Percentiles rank a stretch among this genome's conserved stretches.
These are phyloP conservation scores for Lentinula sp. DNA, from an alignment of 768 basidiomycete species.

Conservation along the genomic window DNA sequence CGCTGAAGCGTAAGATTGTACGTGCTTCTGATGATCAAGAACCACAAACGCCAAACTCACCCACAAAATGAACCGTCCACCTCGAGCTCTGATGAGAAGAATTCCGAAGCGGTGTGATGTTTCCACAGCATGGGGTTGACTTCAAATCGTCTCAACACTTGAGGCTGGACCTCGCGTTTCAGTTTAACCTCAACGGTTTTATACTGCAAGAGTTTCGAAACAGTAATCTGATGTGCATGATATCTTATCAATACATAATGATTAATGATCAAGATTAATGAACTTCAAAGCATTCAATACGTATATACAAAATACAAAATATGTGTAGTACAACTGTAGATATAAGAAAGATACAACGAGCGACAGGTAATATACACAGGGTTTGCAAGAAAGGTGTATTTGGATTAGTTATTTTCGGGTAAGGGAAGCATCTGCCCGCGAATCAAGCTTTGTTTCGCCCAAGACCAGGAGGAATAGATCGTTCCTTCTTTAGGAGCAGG, in stretches of 20 bases:
- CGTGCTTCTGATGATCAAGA: too few species aligned
- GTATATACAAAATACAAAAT: neutral
- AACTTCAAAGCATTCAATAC: neutral
- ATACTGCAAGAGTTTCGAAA: too few species aligned
- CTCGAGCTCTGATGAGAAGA: too few species aligned
- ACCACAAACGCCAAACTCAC: too few species aligned
- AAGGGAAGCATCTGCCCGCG: conserved; percentile 44
- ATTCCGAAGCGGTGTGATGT: too few species aligned
- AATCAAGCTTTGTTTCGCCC: conserved; percentile 77
- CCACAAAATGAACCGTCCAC: too few species aligned
- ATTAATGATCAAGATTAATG: too few species aligned
- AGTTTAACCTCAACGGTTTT: too few species aligned
- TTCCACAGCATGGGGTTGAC: too few species aligned
- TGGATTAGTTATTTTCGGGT: neutral
- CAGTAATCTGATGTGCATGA: too few species aligned
- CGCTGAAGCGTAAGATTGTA: neutral
- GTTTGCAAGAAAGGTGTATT: conserved; percentile 15
- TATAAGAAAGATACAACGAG: neutral
- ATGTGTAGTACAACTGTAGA: neutral
- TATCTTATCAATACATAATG: neutral
- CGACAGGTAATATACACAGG: neutral
- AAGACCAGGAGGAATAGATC: conserved; percentile 48
- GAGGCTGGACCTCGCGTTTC: too few species aligned
- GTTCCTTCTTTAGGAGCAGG: conserved; percentile 17
- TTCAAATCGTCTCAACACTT: too few species aligned